These are phyloP conservation scores for Penicillium hesseltinei DNA, from an alignment of 2,329 filamentous ascomycete genomes.

Conservation along the genomic window DNA sequence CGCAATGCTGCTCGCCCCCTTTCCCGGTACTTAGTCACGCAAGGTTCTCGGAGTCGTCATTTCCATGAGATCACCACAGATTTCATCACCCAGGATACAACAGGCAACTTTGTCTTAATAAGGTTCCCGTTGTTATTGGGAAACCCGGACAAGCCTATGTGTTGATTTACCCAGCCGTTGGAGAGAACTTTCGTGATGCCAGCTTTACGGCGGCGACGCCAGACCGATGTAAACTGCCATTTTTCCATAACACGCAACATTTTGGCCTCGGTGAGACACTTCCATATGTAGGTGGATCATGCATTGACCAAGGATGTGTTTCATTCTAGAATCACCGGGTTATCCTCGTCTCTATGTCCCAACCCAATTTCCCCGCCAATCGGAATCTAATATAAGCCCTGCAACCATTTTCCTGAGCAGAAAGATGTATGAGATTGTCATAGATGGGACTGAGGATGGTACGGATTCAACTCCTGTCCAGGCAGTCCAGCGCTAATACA, in stretches of 20 bases:
- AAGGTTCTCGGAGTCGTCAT: conserved; percentile 10
- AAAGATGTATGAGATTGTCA: too few species aligned
- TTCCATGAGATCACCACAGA: conserved; percentile 26
- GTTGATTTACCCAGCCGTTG: conserved; percentile 21
- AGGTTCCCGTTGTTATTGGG: conserved; percentile 9
- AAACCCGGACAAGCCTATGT: conserved; percentile 12
- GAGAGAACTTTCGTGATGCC: conserved; percentile 23
- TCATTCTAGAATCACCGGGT: conserved; percentile 18
- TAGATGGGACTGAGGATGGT: too few species aligned
- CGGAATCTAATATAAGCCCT: too few species aligned
- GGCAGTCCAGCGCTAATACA: too few species aligned
- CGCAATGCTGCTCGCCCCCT: conserved; percentile 11
- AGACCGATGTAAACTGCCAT: conserved; percentile 27
- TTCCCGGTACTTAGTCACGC: not conserved
- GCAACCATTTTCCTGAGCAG: too few species aligned
- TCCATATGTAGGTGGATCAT: too few species aligned
- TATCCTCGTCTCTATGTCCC: conserved; percentile 27
- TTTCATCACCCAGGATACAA: conserved; percentile 19
- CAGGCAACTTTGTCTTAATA: conserved; percentile 19
- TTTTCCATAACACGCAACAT: conserved; percentile 27
- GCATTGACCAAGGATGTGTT: not conserved
- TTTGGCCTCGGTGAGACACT: conserved; percentile 24
- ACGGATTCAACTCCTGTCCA: too few species aligned
- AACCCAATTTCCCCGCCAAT: not conserved
- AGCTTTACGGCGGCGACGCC: conserved; percentile 9